These are phyloP conservation scores for Mycena citricolor DNA, from an alignment of 1,284 basidiomycete genomes.

Conservation along the genomic window DNA sequence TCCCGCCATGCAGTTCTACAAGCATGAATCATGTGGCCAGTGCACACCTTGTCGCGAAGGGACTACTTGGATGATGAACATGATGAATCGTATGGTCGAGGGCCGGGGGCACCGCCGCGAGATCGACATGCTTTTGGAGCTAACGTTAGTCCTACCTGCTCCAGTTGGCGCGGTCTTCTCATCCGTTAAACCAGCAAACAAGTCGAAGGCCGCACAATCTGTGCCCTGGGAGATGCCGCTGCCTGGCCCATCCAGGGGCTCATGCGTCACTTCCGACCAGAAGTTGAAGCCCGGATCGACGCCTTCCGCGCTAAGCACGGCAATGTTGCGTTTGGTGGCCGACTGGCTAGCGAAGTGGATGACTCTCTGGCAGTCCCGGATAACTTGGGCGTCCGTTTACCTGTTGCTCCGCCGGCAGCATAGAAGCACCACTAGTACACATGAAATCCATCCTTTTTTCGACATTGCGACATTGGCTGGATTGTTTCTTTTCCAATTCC, in stretches of 20 bases:
- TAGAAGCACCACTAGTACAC: no score
- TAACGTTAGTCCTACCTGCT: constrained; percentile 66
- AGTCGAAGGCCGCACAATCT: constrained; percentile 95
- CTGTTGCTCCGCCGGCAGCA: constrained; percentile 21
- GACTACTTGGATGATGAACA: constrained; percentile 98
- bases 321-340: constrained; percentile 87
- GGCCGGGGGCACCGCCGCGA: constrained; percentile 90
- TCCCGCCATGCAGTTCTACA: constrained; percentile 70
- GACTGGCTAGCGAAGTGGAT: constrained; percentile 70
- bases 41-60: constrained; percentile 97
- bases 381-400: constrained; percentile 61
- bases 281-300: constrained; percentile 86
- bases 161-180: no score
- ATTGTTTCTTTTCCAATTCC: no score
- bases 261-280: constrained; percentile 95
- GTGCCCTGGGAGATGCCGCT: constrained; percentile 94
- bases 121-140: constrained; percentile 95
- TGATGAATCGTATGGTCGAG: constrained; percentile 93
- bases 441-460: no score
- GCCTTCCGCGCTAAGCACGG: constrained; percentile 81
- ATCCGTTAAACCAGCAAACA: constrained; percentile 65
- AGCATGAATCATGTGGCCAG: constrained; percentile 98
- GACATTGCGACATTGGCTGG: no score
- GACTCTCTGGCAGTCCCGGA: constrained; percentile 78
- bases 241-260: constrained; percentile 98